Conservation (phyloP, 164 flowering plant species). For the Taxillus chinensis region DNA sequence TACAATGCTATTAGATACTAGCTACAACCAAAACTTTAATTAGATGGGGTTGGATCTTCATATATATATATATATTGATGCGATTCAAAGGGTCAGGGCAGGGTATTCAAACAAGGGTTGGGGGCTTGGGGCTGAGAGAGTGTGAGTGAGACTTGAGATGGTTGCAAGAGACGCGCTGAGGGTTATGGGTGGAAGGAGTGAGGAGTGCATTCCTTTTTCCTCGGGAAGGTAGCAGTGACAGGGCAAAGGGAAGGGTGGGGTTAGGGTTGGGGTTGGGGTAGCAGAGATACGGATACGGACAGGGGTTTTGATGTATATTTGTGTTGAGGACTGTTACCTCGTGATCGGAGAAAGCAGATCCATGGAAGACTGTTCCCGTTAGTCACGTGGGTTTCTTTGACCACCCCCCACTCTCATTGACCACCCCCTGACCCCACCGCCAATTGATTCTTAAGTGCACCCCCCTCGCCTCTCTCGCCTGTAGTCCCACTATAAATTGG, state of each 20-base stretch:
- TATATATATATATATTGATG: too few species aligned
- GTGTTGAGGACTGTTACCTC: constrained; percentile 30
- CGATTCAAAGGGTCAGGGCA: too few species aligned
- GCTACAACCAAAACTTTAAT: too few species aligned
- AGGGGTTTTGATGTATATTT: constrained; percentile 27
- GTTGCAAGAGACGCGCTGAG: not conserved
- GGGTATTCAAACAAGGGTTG: too few species aligned
- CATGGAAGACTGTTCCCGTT: constrained; percentile 85
- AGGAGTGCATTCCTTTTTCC: constrained; percentile 29
- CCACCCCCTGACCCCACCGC: constrained; percentile 9
- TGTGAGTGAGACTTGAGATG: constrained; percentile 1
- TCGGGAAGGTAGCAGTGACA: constrained; percentile 39
- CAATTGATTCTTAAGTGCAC: not conserved
- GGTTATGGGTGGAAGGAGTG: not conserved
- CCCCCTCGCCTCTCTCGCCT: constrained; percentile 6
- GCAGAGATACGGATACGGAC: constrained; percentile 34
- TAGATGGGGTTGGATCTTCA: too few species aligned
- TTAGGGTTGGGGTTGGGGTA: constrained; percentile 7
- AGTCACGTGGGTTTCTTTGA: constrained; percentile 95
- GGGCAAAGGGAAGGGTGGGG: not conserved
- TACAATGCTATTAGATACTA: too few species aligned
- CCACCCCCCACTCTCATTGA: constrained; percentile 24
- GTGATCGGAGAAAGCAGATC: constrained; percentile 83
- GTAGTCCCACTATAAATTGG: constrained; percentile 8
- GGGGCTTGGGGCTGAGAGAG: not conserved